Evolutionary conservation across 176 grass and related monocot species (phyloP), one percentile per base, ranked within the genome.

Genomic region (Avena insularis): DNA sequence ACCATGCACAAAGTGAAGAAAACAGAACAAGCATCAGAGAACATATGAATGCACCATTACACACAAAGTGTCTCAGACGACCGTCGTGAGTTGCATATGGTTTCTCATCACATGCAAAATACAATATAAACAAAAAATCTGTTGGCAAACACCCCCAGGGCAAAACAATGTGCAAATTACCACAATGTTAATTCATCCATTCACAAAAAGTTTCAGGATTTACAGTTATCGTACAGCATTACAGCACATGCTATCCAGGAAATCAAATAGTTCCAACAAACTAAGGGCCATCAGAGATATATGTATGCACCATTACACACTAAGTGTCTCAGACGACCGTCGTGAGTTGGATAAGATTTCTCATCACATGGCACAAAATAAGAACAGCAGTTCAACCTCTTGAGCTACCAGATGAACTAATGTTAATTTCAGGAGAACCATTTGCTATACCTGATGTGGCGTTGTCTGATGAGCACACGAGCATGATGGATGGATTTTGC

Each of bases 21-120:
- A 55, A 80, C 47, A 27, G 7, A 29, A 14, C 29, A 74, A n/a
- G 38, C 91, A 91, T 95, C 94, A 93, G 94, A 95, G 81, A 85
- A 81, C 71, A 82, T 85, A 88, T 79, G 79, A 86, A 79, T 91
- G 90, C 90, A 91, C 79, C 90, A 91, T 88, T 88, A 88, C 86
- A 91, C 90, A 88, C 90, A 49, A 73, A 84, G 87, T 92, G 87
- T 92, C 91, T 92, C 87, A 92, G 87, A 90, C 54, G 91, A 92
- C 91, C 87, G 60, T 90, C 87, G 36, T 90, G 91, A 90, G 90
- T 80, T 90, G 65, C 57, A 88, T 51, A 81, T 19, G 4, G 82
- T 80, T 88, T 88, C 87, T 77, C 74, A 77, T 77, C 74, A 77
- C 16, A 20, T 77, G 74, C 74, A 77, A 15, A 54, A 53, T 29